Percentiles rank a stretch among this genome's conserved stretches.
Evolutionary conservation across 73 alveolate genomes (phyloP).

Genomic region (Halteria grandinella): DNA sequence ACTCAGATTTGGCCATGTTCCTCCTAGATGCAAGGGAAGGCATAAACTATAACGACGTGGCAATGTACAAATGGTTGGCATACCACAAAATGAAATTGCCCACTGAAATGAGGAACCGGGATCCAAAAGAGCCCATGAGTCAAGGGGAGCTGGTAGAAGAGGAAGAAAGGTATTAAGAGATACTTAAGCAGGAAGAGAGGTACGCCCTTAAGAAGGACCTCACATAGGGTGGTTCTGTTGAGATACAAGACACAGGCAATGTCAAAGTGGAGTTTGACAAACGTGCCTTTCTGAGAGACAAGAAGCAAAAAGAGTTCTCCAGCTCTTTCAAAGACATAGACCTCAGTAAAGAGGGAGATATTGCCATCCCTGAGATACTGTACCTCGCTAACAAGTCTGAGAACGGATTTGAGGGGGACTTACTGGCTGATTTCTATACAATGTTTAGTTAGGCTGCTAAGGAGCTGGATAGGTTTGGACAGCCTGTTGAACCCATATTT

Average conservation of each 20-base stretch:
- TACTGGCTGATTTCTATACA: constrained; percentile 65
- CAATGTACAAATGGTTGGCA: constrained; percentile 79
- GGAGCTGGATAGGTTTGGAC: constrained; percentile 42
- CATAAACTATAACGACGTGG: constrained; percentile 69
- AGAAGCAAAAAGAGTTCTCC: constrained; percentile 33
- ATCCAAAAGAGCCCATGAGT: neutral
- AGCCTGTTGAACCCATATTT: constrained; percentile 71
- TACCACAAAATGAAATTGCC: constrained; percentile 21
- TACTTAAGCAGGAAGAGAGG: neutral
- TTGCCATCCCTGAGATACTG: constrained; percentile 60
- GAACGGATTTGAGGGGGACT: constrained; percentile 79
- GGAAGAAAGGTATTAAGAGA: constrained; percentile 9
- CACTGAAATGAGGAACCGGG: neutral
- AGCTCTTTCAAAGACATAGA: constrained; percentile 18
- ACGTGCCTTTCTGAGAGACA: neutral
- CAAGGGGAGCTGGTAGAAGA: neutral
- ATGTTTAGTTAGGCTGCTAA: constrained; percentile 55
- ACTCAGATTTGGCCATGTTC: constrained; percentile 80
- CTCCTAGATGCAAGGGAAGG: constrained; percentile 82
- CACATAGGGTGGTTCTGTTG: no score
- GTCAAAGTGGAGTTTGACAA: neutral
- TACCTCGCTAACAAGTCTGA: constrained; percentile 79
- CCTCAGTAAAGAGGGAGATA: no score
- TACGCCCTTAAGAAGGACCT: no score
- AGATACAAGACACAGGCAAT: no score